These are phyloP conservation scores for Calonectria pseudoturangicola DNA, from an alignment of 2,329 filamentous ascomycete species.

Conservation along the genomic window DNA sequence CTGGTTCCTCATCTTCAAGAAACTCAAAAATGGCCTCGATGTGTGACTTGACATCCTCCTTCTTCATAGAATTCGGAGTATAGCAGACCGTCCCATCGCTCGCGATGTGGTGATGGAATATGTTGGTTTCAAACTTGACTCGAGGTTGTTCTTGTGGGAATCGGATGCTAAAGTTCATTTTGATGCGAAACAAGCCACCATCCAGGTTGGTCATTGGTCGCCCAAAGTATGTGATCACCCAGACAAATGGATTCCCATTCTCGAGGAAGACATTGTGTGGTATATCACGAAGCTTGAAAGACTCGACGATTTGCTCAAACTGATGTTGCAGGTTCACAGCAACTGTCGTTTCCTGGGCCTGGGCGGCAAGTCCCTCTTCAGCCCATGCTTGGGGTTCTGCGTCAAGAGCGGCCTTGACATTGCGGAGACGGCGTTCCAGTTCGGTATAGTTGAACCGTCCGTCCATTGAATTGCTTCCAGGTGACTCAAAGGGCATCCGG, in stretches of 20 bases:
- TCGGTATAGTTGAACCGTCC: constrained; percentile 89
- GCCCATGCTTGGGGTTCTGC: constrained; percentile 84
- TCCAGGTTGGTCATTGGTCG: constrained; percentile 95
- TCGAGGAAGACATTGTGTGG: constrained; percentile 86
- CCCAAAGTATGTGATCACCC: constrained; percentile 92
- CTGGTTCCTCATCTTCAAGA: constrained; percentile 90
- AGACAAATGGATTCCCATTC: constrained; percentile 90
- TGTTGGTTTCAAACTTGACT: constrained; percentile 84
- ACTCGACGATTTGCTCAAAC: constrained; percentile 86
- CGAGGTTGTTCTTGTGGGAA: constrained; percentile 94
- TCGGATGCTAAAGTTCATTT: constrained; percentile 84
- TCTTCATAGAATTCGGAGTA: constrained; percentile 74
- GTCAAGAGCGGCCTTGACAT: constrained; percentile 82
- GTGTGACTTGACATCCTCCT: constrained; percentile 87
- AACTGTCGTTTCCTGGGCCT: constrained; percentile 81
- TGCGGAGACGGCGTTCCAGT: constrained; percentile 80
- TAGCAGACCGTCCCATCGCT: constrained; percentile 90
- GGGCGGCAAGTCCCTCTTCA: constrained; percentile 77
- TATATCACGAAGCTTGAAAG: constrained; percentile 81
- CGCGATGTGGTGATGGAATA: constrained; percentile 93
- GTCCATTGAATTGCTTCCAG: constrained; percentile 85
- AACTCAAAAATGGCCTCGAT: constrained; percentile 88
- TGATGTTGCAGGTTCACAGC: constrained; percentile 89
- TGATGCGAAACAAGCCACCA: constrained; percentile 90
- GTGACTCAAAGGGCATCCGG: constrained; percentile 89